A percentile compares a stretch with the other conserved stretches of the same genome.
Evolutionary conservation across 1,139 yeast species (phyloP).

Genomic region (Nakaseomyces bracarensis): DNA sequence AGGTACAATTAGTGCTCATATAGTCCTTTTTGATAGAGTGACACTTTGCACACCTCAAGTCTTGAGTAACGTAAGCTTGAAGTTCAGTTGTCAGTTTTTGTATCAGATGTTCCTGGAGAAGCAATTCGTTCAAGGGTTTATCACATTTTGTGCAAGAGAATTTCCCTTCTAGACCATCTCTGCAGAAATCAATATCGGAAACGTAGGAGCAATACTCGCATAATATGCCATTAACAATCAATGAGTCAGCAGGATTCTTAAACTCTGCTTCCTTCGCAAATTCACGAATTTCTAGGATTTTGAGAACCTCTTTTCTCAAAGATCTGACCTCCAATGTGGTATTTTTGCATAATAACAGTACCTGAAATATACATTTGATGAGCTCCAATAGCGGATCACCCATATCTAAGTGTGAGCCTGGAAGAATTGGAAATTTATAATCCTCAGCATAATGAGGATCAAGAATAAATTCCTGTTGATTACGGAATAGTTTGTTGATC

Average conservation of each 20-base stretch:
- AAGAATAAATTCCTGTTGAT: constrained; percentile 65
- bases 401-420: constrained; percentile 58
- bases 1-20: constrained; percentile 67
- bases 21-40: constrained; percentile 57
- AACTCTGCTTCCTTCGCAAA: constrained; percentile 75
- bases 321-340: constrained; percentile 66
- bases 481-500: constrained; percentile 52
- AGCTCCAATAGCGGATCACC: constrained; percentile 72
- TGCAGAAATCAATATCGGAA: constrained; percentile 76
- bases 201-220: constrained; percentile 75
- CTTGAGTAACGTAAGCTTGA: constrained; percentile 67
- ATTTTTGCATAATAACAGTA: constrained; percentile 56
- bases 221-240: constrained; percentile 57
- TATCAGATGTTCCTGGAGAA: constrained; percentile 72
- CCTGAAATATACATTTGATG: constrained; percentile 67
- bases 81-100: constrained; percentile 50
- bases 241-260: constrained; percentile 63
- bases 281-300: constrained; percentile 71
- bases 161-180: constrained; percentile 39
- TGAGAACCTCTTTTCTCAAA: constrained; percentile 64
- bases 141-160: constrained; percentile 71
- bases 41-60: constrained; percentile 73
- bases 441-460: constrained; percentile 58
- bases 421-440: constrained; percentile 61
- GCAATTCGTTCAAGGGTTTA: constrained; percentile 53